Evolutionary conservation across 345 rosid genomes (phyloP).

Genomic region (Gossypium stocksii): DNA sequence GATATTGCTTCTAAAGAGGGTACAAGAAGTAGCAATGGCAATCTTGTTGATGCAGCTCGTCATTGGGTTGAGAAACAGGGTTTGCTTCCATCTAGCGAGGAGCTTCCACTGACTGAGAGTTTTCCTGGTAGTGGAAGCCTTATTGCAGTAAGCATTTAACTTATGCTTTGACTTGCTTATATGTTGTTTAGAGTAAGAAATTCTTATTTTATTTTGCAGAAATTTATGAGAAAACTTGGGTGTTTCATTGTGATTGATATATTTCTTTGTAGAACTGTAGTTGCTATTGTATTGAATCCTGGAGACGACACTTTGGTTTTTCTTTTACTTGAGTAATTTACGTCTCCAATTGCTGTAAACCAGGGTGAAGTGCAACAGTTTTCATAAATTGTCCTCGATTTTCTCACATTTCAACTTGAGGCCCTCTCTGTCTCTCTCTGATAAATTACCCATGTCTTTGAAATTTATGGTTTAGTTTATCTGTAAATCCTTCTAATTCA

Average conservation of each 20-base stretch:
- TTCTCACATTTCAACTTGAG: not conserved
- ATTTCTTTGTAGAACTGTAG: not conserved
- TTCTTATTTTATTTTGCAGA: not conserved
- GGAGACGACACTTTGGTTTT: not conserved
- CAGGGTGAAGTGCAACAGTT: not conserved
- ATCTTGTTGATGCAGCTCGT: constrained; percentile 96
- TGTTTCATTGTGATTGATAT: not conserved
- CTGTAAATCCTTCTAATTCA: not conserved
- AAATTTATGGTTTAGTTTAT: constrained; percentile 4
- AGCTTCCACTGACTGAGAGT: constrained; percentile 91
- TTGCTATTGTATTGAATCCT: not conserved
- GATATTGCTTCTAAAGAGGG: constrained; percentile 92
- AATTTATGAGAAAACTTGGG: not conserved
- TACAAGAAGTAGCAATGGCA: constrained; percentile 91
- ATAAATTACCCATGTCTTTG: not conserved
- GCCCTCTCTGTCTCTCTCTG: not conserved
- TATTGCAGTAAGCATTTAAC: constrained; percentile 56
- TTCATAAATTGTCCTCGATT: not conserved
- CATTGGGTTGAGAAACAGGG: constrained; percentile 99
- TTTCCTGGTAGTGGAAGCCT: constrained; percentile 87
- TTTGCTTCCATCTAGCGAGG: constrained; percentile 82
- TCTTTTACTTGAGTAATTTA: not conserved
- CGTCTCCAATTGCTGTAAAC: not conserved
- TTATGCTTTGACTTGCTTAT: constrained; percentile 9
- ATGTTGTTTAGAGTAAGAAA: not conserved